Base-by-base conservation (phyloP, 371 early-diverging fungal species). In the Funneliformis caledonium region DNA sequence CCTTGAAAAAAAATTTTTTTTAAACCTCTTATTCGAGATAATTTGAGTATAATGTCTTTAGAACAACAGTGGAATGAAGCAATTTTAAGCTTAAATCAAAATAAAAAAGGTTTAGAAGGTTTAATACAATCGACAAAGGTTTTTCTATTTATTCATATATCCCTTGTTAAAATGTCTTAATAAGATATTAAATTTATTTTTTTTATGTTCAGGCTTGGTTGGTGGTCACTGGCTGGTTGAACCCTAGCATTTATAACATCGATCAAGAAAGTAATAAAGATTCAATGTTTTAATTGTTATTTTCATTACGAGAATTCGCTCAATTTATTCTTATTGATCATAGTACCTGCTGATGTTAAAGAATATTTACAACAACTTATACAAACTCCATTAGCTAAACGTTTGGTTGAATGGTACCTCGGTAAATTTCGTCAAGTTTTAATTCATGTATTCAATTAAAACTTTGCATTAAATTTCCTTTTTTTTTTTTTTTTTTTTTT, bases 341-440 rank as follows among this genome's bases (percentile, higher is more conserved):
- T 48, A 72, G 48, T 64, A 12, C 78, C 78, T 8, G 11, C 11
- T 68, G 78, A 68, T n/a, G 69, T 78, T 50, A 65, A 42, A 3
- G 59, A 78, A 33, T 42, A 19, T 37, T 33, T 78, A 42, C 31
- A 68, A 42, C 52, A 37, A 11, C 12, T 78, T 50, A 10, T 16
- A 48, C 64, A 52, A 68, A 68, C 70, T 9, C 52, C 78, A n/a
- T 56, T 78, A n/a, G 70, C 67, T 9, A 47, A 50, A 4, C 48
- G 70, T 10, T 37, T 78, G 10, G 6, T 78, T 42, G 78, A 78
- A 78, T 78, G 78, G 78, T 78, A 78, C 31, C 45, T 78, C 33
- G 78, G 78, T 78, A 78, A 37, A 48, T 33, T 4, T 60, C 16
- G 22, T 45, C 4, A 9, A 76, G 10, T n/a, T 4, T 3, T 16